Conservation (phyloP, 2,329 filamentous ascomycete genomes). For the Botrytis pseudocinerea region DNA sequence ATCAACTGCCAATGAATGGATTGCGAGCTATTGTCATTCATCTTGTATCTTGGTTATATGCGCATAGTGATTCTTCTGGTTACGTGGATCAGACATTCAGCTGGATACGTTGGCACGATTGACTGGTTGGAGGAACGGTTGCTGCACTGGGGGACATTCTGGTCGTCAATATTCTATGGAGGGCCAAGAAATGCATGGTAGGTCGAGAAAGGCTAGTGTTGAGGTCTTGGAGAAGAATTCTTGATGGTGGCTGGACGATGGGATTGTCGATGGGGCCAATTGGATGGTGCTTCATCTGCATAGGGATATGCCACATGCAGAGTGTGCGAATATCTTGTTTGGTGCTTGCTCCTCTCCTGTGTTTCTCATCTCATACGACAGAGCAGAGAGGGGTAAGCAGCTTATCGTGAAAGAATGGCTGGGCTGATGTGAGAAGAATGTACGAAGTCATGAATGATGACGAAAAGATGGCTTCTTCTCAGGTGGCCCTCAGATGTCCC, state of each 20-base stretch:
- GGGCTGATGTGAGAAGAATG: background rate
- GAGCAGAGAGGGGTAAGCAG: slow-evolving; percentile 7
- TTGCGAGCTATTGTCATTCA: background rate
- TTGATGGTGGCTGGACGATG: background rate
- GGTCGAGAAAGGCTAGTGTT: background rate
- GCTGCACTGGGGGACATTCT: no score
- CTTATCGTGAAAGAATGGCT: background rate
- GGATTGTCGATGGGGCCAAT: background rate
- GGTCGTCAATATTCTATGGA: background rate
- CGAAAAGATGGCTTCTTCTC: background rate
- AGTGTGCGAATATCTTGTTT: background rate
- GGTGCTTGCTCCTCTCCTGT: background rate
- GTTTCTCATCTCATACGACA: background rate
- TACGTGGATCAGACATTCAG: background rate
- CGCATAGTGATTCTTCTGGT: background rate
- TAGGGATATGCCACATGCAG: background rate
- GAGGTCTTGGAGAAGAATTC: background rate
- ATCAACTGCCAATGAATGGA: background rate
- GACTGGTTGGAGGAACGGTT: background rate
- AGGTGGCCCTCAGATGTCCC: background rate
- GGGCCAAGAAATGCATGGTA: background rate
- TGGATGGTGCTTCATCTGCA: background rate
- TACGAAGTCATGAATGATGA: background rate
- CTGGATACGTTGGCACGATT: background rate
- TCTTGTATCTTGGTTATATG: background rate